These are phyloP conservation scores for Phytophthora agathidicida DNA, from an alignment of 352 stramenopile species.

Conservation along the genomic window DNA sequence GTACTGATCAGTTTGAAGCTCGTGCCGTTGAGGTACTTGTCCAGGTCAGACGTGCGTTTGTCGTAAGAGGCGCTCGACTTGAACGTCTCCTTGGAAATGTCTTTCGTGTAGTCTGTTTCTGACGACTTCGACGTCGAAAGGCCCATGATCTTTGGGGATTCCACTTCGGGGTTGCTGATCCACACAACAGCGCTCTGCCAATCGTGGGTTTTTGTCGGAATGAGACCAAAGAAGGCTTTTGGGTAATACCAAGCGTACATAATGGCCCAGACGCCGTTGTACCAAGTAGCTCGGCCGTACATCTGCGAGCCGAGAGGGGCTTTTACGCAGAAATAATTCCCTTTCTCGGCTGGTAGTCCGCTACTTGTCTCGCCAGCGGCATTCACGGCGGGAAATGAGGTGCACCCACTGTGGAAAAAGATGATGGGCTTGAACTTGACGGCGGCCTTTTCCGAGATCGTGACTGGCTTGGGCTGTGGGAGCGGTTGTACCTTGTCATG, in stretches of 20 bases:
- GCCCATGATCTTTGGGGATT: slow-evolving; percentile 5
- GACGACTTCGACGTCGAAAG: slow-evolving; percentile 5
- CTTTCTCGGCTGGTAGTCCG: background rate
- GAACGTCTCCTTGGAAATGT: no score
- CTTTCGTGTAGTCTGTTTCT: slow-evolving; percentile 14
- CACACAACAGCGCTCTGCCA: slow-evolving; percentile 41
- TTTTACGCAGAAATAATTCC: background rate
- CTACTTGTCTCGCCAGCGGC: background rate
- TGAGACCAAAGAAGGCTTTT: slow-evolving; percentile 25
- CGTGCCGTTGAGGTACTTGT: no score
- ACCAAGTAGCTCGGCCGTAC: background rate
- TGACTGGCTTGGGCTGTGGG: background rate
- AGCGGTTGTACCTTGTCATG: background rate
- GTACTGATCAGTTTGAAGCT: slow-evolving; percentile 1
- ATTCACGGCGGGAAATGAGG: background rate
- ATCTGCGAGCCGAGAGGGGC: background rate
- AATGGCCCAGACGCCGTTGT: background rate
- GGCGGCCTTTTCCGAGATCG: background rate
- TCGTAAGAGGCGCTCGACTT: no score
- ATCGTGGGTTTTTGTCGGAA: slow-evolving; percentile 28
- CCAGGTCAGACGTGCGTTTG: no score
- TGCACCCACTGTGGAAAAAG: background rate
- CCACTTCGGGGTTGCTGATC: slow-evolving; percentile 29
- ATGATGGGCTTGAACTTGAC: background rate
- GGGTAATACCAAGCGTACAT: slow-evolving; percentile 43